These are phyloP conservation scores for Fusarium longipes DNA, from an alignment of 2,329 filamentous ascomycete species.

Conservation along the genomic window DNA sequence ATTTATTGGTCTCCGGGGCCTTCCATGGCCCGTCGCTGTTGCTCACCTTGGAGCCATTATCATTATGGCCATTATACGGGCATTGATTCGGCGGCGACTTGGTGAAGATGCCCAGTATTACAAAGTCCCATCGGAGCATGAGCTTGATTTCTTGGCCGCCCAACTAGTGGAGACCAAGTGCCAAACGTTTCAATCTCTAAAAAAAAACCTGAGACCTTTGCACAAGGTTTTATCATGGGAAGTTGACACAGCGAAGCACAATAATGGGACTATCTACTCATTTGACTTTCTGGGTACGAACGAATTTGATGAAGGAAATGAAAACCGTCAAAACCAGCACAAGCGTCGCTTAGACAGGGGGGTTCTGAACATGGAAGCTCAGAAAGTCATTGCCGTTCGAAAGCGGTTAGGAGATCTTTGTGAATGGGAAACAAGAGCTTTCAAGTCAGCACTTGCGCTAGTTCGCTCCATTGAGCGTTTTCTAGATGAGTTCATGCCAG, in stretches of 20 bases:
- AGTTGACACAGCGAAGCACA: background rate
- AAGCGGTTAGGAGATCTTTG: background rate
- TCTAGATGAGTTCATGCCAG: background rate
- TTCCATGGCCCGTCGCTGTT: background rate
- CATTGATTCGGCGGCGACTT: background rate
- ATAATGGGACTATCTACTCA: background rate
- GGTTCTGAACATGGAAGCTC: background rate
- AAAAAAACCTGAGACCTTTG: background rate
- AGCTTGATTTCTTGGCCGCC: background rate
- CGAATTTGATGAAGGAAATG: no score
- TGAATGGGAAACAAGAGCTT: background rate
- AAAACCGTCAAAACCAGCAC: no score
- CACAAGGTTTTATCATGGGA: background rate
- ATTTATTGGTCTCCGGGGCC: background rate
- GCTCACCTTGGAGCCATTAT: background rate
- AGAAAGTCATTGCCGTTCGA: background rate
- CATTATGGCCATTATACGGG: background rate
- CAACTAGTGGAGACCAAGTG: background rate
- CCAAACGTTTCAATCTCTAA: background rate
- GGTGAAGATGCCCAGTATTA: background rate
- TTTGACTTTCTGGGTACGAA: background rate
- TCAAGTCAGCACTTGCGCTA: background rate
- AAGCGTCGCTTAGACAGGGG: no score
- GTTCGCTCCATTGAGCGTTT: background rate
- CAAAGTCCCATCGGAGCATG: background rate